Evolutionary conservation across 2,329 filamentous ascomycete genomes (phyloP).

Genomic region (Fusarium nurragi): DNA sequence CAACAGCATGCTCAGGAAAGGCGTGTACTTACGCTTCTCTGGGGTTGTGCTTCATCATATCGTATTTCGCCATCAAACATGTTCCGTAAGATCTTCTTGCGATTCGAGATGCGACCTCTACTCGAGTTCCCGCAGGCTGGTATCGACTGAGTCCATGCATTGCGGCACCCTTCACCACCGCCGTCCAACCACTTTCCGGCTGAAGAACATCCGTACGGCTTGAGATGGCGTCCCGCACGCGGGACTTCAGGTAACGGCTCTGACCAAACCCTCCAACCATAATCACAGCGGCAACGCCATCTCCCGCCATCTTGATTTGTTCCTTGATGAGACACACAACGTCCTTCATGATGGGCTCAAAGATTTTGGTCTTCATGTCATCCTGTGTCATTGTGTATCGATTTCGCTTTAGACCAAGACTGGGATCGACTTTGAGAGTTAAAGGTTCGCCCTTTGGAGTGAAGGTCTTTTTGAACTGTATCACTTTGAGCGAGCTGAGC

Average conservation of each 20-base stretch:
- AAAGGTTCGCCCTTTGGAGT: constrained; percentile 49
- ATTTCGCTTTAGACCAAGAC: constrained; percentile 48
- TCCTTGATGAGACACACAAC: constrained; percentile 55
- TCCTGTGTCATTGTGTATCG: constrained; percentile 54
- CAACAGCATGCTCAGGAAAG: not conserved
- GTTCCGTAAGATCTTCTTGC: constrained; percentile 52
- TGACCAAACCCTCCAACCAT: constrained; percentile 61
- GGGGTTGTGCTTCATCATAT: constrained; percentile 50
- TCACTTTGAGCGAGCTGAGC: constrained; percentile 9
- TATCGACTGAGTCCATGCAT: constrained; percentile 52
- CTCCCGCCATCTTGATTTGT: constrained; percentile 50
- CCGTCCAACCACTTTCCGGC: constrained; percentile 59
- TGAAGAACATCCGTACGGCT: constrained; percentile 55
- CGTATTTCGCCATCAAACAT: constrained; percentile 49
- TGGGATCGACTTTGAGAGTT: constrained; percentile 49
- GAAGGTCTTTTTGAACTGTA: constrained; percentile 53
- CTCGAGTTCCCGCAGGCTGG: constrained; percentile 42
- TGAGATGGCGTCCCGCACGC: constrained; percentile 51
- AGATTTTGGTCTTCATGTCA: constrained; percentile 70
- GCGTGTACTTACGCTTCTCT: constrained; percentile 48
- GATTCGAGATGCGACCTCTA: constrained; percentile 50
- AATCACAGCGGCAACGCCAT: constrained; percentile 52
- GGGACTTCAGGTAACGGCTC: constrained; percentile 56
- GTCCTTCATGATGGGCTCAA: constrained; percentile 55
- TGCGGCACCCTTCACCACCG: constrained; percentile 62